These are phyloP conservation scores for Epichloe uncinata DNA, from an alignment of 2,329 filamentous ascomycete species.

Conservation along the genomic window DNA sequence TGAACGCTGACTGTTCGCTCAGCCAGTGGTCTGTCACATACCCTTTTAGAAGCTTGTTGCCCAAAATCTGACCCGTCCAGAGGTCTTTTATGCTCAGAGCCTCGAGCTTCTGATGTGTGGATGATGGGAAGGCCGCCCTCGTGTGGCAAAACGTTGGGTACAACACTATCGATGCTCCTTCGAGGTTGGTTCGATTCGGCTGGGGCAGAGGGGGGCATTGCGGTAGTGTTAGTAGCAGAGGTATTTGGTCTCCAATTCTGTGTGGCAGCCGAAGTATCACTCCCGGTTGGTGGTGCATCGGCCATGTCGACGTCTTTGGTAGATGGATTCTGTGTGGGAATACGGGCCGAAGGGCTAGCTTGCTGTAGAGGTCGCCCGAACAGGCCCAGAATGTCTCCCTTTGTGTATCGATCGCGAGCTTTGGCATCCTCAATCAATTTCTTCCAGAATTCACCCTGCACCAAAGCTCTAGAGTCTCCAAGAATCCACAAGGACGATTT, in stretches of 20 bases:
- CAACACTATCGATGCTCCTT: not conserved
- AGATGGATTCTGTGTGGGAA: not conserved
- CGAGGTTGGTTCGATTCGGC: not conserved
- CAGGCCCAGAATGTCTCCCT: conserved; percentile 42
- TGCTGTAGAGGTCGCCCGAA: conserved; percentile 31
- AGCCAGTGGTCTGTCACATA: conserved; percentile 18
- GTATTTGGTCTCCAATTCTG: not conserved
- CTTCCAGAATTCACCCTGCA: conserved; percentile 83
- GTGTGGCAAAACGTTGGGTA: conserved; percentile 11
- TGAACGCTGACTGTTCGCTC: not conserved
- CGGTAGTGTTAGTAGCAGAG: not conserved
- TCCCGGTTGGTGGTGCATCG: not conserved
- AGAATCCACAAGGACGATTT: conserved; percentile 96
- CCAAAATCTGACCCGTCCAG: conserved; percentile 23
- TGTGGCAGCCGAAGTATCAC: not conserved
- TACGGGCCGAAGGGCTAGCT: conserved; percentile 16
- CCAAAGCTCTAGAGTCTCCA: conserved; percentile 75
- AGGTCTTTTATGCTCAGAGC: conserved; percentile 22
- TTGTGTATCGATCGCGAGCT: conserved; percentile 60
- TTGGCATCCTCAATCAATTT: conserved; percentile 74
- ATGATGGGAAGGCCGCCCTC: conserved; percentile 24
- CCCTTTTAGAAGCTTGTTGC: conserved; percentile 25
- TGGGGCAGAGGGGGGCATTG: not conserved
- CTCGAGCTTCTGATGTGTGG: conserved; percentile 19
- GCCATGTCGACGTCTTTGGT: conserved; percentile 7